Evolutionary conservation across 306 rosid genomes (phyloP), one percentile per base, ranked within the genome.

Genomic region (Vigna trinervia): DNA sequence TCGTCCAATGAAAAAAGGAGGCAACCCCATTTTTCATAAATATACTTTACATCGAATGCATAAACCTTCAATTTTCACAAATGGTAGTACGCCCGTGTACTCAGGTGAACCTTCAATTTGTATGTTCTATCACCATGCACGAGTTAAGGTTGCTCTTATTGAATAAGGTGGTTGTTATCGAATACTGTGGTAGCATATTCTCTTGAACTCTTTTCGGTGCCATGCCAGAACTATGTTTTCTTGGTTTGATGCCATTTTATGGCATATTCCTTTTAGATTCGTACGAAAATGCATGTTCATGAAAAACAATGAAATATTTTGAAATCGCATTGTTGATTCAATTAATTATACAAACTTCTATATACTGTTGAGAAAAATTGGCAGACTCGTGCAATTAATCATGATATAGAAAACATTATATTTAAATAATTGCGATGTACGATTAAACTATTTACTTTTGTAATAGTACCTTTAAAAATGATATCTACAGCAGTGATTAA

Each of bases 171-270:
- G 63, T 52, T 52, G 41, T 63, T 34, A 63, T 63, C 57, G 80
- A 75, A 76, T 84, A 76, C 14, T 75, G n/a, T 8, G 39, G 54
- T 17, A 39, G 78, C 76, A 76, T 72, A 61, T 77, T 71, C 79
- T 47, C 26, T 20, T 47, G 9, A 15, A n/a, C 6, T 17, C 71
- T 5, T 10, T 12, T 53, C 3, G n/a, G 54, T 14, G 51, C 14
- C 54, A 39, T 1, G 63, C 1, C 22, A 43, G 43, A 14, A 6
- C 19, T 52, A 3, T 51, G 8, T 34, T 34, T 46, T 38, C 22
- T 19, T 6, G 34, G 17, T 70, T 46, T 20, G 26, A 59, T 60
- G 46, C 11, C 14, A 47, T 9, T 32, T 30, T n/a, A 17, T 32
- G 52, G 82, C n/a, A 68, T 46, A 68, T 68, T 68, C 73, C 48